These are phyloP conservation scores for Ustilago sp. DNA, from an alignment of 1,284 basidiomycete species.

Conservation along the genomic window DNA sequence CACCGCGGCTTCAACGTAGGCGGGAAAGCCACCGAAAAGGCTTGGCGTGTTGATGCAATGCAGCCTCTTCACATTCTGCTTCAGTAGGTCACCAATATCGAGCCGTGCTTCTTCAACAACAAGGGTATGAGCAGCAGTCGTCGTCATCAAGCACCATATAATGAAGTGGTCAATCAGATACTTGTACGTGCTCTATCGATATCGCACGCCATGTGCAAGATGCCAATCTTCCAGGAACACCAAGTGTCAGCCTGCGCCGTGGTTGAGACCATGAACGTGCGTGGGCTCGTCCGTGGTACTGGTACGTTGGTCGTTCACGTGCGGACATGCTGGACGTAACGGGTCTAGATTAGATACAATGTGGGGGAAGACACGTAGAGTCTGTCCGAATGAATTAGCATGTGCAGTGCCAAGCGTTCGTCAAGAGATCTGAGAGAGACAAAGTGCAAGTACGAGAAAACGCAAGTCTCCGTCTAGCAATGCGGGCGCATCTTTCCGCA, in stretches of 20 bases:
- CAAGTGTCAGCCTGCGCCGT: background rate
- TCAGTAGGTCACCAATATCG: background rate
- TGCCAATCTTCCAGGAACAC: background rate
- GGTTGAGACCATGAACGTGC: background rate
- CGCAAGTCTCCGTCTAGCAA: background rate
- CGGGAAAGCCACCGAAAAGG: background rate
- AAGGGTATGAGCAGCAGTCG: background rate
- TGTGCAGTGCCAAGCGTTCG: constrained; percentile 3
- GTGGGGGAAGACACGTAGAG: background rate
- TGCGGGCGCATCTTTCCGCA: background rate
- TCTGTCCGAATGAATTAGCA: background rate
- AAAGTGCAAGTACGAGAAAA: background rate
- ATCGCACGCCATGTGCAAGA: background rate
- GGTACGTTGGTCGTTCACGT: background rate
- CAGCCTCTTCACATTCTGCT: no score
- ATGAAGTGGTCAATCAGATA: background rate
- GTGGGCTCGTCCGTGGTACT: background rate
- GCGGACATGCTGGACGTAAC: background rate
- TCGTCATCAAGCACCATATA: background rate
- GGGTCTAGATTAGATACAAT: background rate
- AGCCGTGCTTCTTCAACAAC: background rate
- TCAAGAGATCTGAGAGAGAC: background rate
- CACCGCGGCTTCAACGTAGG: constrained; percentile 1
- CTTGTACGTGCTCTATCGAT: background rate
- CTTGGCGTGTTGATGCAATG: background rate